Evolutionary conservation across 1,284 basidiomycete species (phyloP).

Genomic region (Sporisorium exsertum): DNA sequence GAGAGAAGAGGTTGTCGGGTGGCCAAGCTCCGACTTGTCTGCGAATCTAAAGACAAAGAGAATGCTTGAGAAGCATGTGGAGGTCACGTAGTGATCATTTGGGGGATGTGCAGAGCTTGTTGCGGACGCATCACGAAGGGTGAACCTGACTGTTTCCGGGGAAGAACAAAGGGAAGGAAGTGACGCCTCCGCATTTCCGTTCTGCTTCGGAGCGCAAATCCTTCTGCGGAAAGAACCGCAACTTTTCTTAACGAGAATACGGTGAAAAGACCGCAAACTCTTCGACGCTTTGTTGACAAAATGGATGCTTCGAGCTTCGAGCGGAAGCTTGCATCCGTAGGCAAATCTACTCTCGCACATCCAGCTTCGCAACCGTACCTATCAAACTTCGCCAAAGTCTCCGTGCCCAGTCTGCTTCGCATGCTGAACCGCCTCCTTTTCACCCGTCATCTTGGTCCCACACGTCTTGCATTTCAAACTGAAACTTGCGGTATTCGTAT

Average conservation of each 20-base stretch:
- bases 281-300: neutral
- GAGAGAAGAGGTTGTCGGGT: too few species aligned
- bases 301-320: neutral
- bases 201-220: neutral
- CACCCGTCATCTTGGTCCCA: slow-evolving; percentile 39
- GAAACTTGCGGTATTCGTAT: slow-evolving; percentile 56
- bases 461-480: slow-evolving; percentile 50
- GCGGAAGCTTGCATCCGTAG: too few species aligned
- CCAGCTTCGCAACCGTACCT: neutral
- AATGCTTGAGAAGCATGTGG: too few species aligned
- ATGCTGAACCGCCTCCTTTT: slow-evolving; percentile 55
- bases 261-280: neutral
- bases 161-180: too few species aligned
- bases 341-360: neutral
- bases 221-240: too few species aligned
- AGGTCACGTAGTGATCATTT: too few species aligned
- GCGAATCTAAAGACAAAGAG: too few species aligned
- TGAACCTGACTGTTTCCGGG: too few species aligned
- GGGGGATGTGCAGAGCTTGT: too few species aligned
- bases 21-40: too few species aligned
- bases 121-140: too few species aligned
- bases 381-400: slow-evolving; percentile 47
- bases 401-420: slow-evolving; percentile 56
- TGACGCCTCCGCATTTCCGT: too few species aligned
- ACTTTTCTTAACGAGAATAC: neutral